Base-by-base conservation (phyloP, 305 asterid genomes). In the Solanum hybrid region DNA sequence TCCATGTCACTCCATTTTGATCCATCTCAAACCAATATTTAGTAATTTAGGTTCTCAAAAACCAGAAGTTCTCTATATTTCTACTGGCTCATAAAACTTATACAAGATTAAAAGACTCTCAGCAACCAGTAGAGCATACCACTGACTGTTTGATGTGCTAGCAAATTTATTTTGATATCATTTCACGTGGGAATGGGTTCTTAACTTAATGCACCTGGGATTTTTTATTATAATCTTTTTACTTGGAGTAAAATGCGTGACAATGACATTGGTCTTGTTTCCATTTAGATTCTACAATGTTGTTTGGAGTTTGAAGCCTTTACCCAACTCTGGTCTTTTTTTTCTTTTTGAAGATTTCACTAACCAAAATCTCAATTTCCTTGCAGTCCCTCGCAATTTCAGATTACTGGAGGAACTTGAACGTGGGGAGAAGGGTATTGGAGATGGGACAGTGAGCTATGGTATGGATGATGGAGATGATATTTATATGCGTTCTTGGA, bases 381-480 rank as follows among this genome's bases (percentile, higher is more conserved):
- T 88, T 93, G 92, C 94, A 96, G 99, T 96, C 89, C 98, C 99
- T 90, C 93, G 98, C 78, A 96, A 96, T 92, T 96, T 96, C 93
- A 95, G 98, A 91, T 94, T 96, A 95, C 90, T 96, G 92, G 98
- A 96, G 95, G 98, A 96, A 93, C 98, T 96, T 78, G 98, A 96
- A 91, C 98, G 98, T 76, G 98, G 98, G 72, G 98, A 96, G 90
- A 95, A 96, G 88, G 98, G 98, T 86, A 96, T 96, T 86, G 98
- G 98, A 90, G 98, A 96, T 93, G 97, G 98, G 37, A 95, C 98
- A 61, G 98, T 96, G 77, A 96, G 98, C 90, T 96, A 96, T 90
- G 98, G 98, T 83, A 96, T 96, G 98, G 98, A 96, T 90, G 98
- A 96, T 79, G 97, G 95, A 76, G 98, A 95, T 92, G 98, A 96